These are phyloP conservation scores for Parvularia atlantis DNA, from an alignment of 78 protist species.

Conservation along the genomic window DNA sequence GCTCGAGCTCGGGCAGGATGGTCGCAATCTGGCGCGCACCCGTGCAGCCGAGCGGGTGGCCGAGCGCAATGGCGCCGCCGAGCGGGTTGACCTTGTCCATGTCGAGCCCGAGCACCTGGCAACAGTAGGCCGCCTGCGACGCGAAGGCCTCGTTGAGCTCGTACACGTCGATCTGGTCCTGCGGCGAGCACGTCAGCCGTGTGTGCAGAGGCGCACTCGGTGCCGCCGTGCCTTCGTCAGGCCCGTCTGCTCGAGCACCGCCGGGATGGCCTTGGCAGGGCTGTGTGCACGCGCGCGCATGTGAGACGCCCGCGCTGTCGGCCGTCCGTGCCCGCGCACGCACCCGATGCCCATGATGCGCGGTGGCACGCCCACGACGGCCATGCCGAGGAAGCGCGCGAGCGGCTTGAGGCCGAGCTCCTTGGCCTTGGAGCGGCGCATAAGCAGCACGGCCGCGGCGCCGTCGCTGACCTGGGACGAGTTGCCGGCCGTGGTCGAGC, in stretches of 20 bases:
- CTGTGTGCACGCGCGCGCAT: no score
- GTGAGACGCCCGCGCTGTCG: no score
- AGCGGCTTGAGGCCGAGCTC: conserved; percentile 28
- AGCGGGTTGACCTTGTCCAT: conserved; percentile 75
- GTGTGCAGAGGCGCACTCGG: no score
- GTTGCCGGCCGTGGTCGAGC: conserved; percentile 72
- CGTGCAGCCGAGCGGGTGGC: conserved; percentile 97
- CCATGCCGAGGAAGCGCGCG: conserved; percentile 23
- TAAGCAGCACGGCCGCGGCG: conserved; percentile 47
- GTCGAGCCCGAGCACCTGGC: conserved; percentile 33
- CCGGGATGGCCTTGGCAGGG: conserved; percentile 82
- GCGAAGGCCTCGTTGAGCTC: conserved; percentile 95
- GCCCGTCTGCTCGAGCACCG: conserved; percentile 57
- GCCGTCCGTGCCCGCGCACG: background rate
- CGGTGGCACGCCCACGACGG: conserved; percentile 57
- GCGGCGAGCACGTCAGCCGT: no score
- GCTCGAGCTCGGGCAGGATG: background rate
- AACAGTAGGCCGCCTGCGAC: conserved; percentile 58
- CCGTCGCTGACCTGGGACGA: conserved; percentile 57
- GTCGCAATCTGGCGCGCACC: conserved; percentile 39
- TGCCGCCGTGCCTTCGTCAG: no score
- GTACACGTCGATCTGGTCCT: conserved; percentile 73
- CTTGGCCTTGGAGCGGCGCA: conserved; percentile 30
- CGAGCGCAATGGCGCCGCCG: conserved; percentile 96
- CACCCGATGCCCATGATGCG: conserved; percentile 54